A percentile compares a stretch with the other conserved stretches of the same genome.
Evolutionary conservation across 2,329 filamentous ascomycete genomes (phyloP).

Genomic region (Xylaria sp.): DNA sequence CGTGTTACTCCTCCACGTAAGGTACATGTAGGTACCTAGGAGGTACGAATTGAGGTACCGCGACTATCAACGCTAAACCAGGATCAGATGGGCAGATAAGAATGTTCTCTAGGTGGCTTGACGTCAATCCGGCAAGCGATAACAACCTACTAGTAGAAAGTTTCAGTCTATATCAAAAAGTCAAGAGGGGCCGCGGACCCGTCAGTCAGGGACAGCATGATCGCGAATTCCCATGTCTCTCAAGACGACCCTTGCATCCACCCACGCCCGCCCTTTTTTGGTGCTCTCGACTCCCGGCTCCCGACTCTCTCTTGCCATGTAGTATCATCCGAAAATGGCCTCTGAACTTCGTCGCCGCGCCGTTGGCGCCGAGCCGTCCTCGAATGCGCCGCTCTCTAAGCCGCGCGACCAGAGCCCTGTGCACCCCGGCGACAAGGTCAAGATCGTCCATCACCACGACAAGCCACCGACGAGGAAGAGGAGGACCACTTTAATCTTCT

Average conservation of each 20-base stretch:
- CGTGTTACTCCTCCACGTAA: neutral
- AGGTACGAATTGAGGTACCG: neutral
- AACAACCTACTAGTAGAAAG: neutral
- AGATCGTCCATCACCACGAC: conserved; percentile 56
- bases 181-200: conserved; percentile 7
- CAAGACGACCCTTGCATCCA: neutral
- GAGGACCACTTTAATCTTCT: conserved; percentile 83
- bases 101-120: neutral
- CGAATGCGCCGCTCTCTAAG: conserved; percentile 46
- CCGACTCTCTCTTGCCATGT: conserved; percentile 42
- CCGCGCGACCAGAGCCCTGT: conserved; percentile 52
- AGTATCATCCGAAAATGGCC: conserved; percentile 44
- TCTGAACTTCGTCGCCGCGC: conserved; percentile 49
- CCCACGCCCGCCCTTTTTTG: neutral
- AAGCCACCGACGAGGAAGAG: conserved; percentile 71
- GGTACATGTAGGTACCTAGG: neutral
- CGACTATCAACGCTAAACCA: conserved; percentile 2
- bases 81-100: neutral
- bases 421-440: conserved; percentile 53
- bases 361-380: conserved; percentile 44
- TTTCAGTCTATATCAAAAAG: conserved; percentile 16
- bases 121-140: conserved; percentile 28
- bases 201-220: conserved; percentile 24
- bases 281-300: neutral
- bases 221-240: neutral